These are phyloP conservation scores for Aspergillus felis DNA, from an alignment of 2,329 filamentous ascomycete species.

Conservation along the genomic window DNA sequence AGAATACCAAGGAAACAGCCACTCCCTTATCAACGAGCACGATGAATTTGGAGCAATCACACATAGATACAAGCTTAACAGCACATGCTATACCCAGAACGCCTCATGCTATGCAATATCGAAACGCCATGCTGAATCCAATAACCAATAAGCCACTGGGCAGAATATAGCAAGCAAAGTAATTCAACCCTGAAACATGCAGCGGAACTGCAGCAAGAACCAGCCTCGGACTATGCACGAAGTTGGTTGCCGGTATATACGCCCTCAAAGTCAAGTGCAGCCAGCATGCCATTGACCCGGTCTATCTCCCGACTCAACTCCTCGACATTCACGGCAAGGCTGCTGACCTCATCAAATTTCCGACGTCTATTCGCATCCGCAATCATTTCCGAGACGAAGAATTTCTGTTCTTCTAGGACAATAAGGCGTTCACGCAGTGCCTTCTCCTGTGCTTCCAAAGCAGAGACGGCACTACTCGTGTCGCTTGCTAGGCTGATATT, in stretches of 20 bases:
- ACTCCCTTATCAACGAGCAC: too few species aligned
- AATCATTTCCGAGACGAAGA: slow-evolving; percentile 84
- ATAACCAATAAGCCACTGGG: slow-evolving; percentile 1
- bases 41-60: neutral
- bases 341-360: slow-evolving; percentile 81
- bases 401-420: slow-evolving; percentile 85
- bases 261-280: slow-evolving; percentile 60
- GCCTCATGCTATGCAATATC: slow-evolving; percentile 27
- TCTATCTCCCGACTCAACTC: slow-evolving; percentile 78
- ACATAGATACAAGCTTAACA: neutral
- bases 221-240: slow-evolving; percentile 5
- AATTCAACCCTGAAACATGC: slow-evolving; percentile 1
- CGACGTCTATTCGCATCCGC: slow-evolving; percentile 69
- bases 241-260: slow-evolving; percentile 39
- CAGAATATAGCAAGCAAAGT: neutral
- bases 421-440: slow-evolving; percentile 73
- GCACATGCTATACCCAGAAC: slow-evolving; percentile 10
- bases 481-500: slow-evolving; percentile 50
- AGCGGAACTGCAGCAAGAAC: slow-evolving; percentile 1
- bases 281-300: slow-evolving; percentile 60
- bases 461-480: slow-evolving; percentile 57
- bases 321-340: slow-evolving; percentile 73
- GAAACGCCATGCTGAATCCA: slow-evolving; percentile 14
- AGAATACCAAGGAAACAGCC: too few species aligned
- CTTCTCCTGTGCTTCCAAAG: slow-evolving; percentile 78